phyloP scores from a whole-genome alignment of 495 filamentous ascomycete genomes.

The Tuber borchii region DNA sequence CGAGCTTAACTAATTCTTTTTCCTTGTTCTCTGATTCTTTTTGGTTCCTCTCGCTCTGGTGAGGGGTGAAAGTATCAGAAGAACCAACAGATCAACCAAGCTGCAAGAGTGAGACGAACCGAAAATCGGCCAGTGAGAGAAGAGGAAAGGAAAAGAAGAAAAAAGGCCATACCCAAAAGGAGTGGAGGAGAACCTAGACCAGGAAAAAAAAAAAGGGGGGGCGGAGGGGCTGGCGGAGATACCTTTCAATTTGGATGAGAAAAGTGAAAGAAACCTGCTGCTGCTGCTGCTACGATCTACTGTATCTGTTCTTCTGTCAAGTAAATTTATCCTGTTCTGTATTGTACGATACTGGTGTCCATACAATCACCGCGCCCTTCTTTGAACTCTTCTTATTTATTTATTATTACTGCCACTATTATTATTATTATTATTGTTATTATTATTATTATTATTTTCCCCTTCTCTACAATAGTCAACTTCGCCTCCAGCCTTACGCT shows the following conservation, averaged over 20 bases:
- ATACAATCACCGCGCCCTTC: background rate
- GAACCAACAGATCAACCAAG: background rate
- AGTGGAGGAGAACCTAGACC: background rate
- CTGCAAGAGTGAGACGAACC: constrained; percentile 3
- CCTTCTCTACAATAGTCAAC: background rate
- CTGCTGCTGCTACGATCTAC: background rate
- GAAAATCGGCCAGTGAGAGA: background rate
- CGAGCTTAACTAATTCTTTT: background rate
- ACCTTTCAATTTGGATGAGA: background rate
- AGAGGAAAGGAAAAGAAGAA: background rate
- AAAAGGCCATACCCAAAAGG: background rate
- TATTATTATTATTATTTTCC: background rate
- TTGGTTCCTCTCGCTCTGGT: background rate
- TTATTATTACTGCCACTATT: background rate
- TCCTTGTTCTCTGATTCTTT: background rate
- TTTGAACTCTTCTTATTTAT: background rate
- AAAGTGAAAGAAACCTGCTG: background rate
- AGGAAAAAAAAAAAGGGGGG: background rate
- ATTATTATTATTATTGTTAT: background rate
- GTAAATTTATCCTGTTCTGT: background rate
- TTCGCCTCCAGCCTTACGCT: background rate
- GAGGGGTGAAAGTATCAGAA: background rate
- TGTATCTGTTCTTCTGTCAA: background rate
- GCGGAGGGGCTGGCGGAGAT: background rate
- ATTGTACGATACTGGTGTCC: background rate